Evolutionary conservation across 2,329 filamentous ascomycete genomes (phyloP).

Genomic region (Madurella fahalii): DNA sequence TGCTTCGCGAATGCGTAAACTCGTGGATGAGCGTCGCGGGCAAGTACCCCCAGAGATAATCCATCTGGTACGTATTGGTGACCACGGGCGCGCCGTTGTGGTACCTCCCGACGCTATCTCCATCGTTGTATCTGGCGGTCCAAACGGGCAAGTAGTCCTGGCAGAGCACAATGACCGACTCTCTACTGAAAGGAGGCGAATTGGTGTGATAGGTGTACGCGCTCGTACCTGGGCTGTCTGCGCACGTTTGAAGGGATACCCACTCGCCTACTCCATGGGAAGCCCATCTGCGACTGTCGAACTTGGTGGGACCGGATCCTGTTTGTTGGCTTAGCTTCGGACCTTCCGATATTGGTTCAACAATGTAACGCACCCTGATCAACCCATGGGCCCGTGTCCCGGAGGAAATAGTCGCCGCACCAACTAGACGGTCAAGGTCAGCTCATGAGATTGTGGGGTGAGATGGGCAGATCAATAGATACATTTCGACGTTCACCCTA

Average conservation of each 20-base stretch:
- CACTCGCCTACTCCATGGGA: not conserved
- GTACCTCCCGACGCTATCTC: not conserved
- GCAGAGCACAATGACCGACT: constrained; percentile 1
- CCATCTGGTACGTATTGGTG: not conserved
- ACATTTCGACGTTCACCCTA: too few species aligned
- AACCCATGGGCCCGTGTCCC: too few species aligned
- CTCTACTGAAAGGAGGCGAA: not conserved
- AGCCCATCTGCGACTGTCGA: not conserved
- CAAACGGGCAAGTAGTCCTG: not conserved
- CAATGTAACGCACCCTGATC: too few species aligned
- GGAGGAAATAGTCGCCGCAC: too few species aligned
- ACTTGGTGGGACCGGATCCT: not conserved
- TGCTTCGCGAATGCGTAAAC: not conserved
- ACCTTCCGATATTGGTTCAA: too few species aligned
- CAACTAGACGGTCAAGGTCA: too few species aligned
- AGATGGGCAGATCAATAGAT: too few species aligned
- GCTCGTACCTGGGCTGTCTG: not conserved
- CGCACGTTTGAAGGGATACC: not conserved
- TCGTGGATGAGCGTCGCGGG: not conserved
- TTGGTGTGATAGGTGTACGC: constrained; percentile 1
- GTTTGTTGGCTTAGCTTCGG: too few species aligned
- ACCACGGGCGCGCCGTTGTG: not conserved
- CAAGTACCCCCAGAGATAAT: not conserved
- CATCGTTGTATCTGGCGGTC: not conserved
- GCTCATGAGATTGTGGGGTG: too few species aligned